Evolutionary conservation across 306 rosid species (phyloP).

Genomic region (Pterocarpus santalinus): DNA sequence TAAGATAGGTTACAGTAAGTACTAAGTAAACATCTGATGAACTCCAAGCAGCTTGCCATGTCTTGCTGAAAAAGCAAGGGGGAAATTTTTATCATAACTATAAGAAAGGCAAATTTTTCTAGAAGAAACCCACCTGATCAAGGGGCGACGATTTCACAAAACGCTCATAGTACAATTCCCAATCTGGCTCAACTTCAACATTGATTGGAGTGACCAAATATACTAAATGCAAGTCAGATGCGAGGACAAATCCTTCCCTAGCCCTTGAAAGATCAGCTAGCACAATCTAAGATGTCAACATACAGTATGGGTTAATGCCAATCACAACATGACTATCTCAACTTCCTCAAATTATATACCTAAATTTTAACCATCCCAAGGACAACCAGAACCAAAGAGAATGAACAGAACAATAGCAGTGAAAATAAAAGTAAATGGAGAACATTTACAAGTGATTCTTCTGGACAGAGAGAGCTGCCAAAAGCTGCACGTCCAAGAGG

Average conservation of each 20-base stretch:
- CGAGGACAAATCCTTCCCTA: constrained; percentile 98
- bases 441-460: constrained; percentile 89
- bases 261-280: constrained; percentile 98
- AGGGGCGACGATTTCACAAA: constrained; percentile 80
- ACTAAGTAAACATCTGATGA: constrained; percentile 12
- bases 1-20: constrained; percentile 21
- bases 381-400: constrained; percentile 31
- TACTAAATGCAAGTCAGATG: constrained; percentile 95
- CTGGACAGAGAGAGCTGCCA: constrained; percentile 97
- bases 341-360: constrained; percentile 18
- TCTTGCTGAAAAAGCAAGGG: constrained; percentile 26
- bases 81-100: neutral
- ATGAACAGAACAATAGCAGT: neutral
- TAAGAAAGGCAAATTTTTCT: neutral
- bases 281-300: constrained; percentile 69
- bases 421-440: constrained; percentile 36
- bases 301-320: constrained; percentile 40
- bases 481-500: constrained; percentile 96
- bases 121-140: constrained; percentile 79
- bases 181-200: constrained; percentile 93
- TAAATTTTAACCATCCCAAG: constrained; percentile 30
- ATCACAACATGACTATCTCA: constrained; percentile 19
- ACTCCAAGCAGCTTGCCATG: constrained; percentile 36
- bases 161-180: constrained; percentile 89
- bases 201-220: constrained; percentile 92